phyloP scores from a whole-genome alignment of 192 early-diverging fungal species.

The Dimargaris xerosporica region DNA sequence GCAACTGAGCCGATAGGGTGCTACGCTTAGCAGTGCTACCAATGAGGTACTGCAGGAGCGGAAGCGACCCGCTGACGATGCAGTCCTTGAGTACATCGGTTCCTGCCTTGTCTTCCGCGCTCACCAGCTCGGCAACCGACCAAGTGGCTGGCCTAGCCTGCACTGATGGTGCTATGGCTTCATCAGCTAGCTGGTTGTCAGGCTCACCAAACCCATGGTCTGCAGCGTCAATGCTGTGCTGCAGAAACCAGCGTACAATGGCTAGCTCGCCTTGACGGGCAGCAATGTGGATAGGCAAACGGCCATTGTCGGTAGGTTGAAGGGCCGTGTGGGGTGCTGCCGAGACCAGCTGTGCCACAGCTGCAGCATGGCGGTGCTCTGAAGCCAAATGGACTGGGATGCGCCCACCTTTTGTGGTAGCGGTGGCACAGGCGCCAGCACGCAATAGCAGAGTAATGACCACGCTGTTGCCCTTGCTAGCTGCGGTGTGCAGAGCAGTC shows the following conservation, averaged over 20 bases:
- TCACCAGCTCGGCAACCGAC: neutral
- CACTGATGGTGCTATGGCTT: neutral
- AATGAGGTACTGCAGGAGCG: neutral
- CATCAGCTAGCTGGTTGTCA: neutral
- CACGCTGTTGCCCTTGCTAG: neutral
- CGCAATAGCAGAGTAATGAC: neutral
- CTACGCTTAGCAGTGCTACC: neutral
- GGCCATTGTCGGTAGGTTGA: neutral
- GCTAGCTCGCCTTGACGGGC: neutral
- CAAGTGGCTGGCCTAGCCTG: neutral
- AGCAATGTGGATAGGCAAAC: slow-evolving; percentile 4
- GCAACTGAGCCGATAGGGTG: neutral
- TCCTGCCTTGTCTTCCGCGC: neutral
- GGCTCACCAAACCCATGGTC: neutral
- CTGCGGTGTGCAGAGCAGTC: slow-evolving; percentile 4
- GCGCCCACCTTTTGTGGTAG: neutral
- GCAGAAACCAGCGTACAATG: slow-evolving; percentile 1
- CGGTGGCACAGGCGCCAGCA: neutral
- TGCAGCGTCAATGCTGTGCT: neutral
- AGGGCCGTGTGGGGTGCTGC: neutral
- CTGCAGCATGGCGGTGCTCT: neutral
- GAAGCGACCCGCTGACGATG: neutral
- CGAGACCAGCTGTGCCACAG: neutral
- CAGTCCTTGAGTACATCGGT: slow-evolving; percentile 5
- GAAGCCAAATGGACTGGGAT: slow-evolving; percentile 1